Percentiles rank a stretch among this genome's conserved stretches.
Conservation (phyloP, 306 rosid genomes). For the Cajanus cajan region DNA sequence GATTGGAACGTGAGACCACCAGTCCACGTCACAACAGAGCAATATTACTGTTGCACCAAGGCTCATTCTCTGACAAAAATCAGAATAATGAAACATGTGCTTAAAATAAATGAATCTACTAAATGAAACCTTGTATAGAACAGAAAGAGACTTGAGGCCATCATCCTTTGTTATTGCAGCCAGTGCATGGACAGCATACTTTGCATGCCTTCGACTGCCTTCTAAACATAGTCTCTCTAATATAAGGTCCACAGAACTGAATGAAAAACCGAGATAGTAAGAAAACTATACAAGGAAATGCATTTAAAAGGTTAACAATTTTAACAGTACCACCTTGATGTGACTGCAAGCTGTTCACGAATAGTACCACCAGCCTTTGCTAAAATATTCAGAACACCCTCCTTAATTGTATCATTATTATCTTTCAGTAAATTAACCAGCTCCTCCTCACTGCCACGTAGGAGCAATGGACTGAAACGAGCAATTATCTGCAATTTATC, state of each 20-base stretch:
- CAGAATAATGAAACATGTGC: constrained; percentile 19
- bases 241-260: constrained; percentile 90
- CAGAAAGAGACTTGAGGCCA: constrained; percentile 93
- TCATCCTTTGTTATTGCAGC: constrained; percentile 97
- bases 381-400: constrained; percentile 75
- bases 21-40: background rate
- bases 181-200: constrained; percentile 92
- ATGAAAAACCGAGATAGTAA: constrained; percentile 33
- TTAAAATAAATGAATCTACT: constrained; percentile 35
- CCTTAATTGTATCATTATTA: constrained; percentile 73
- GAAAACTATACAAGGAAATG: constrained; percentile 24
- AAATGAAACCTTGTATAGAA: constrained; percentile 81
- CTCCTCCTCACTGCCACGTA: constrained; percentile 76
- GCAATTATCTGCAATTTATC: constrained; percentile 76
- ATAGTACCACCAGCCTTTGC: constrained; percentile 96
- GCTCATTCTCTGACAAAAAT: constrained; percentile 19
- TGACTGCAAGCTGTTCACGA: constrained; percentile 73
- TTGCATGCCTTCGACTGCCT: constrained; percentile 95
- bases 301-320: constrained; percentile 12
- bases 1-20: background rate
- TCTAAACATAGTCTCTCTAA: constrained; percentile 87
- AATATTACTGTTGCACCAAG: background rate
- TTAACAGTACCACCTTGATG: constrained; percentile 64
- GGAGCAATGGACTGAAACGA: constrained; percentile 81
- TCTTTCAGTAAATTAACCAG: constrained; percentile 80